Percentiles rank a stretch among this genome's conserved stretches.
These are phyloP conservation scores for Sarcomyxa edulis DNA, from an alignment of 768 basidiomycete genomes.

Conservation along the genomic window DNA sequence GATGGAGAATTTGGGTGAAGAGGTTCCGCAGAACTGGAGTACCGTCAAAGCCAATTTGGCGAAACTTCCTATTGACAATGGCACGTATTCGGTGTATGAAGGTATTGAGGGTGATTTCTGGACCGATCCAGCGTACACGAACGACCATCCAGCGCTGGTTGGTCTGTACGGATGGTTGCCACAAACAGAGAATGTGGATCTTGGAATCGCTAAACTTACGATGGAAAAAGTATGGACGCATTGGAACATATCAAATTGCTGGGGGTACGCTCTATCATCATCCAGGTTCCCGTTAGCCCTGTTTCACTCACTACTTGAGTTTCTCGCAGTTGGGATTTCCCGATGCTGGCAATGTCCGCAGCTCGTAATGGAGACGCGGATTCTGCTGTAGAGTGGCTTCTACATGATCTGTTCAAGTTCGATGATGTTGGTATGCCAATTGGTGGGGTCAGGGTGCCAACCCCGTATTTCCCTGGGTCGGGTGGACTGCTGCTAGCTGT, in stretches of 20 bases:
- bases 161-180: slow-evolving; percentile 58
- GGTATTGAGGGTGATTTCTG: slow-evolving; percentile 49
- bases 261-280: slow-evolving; percentile 33
- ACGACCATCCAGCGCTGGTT: slow-evolving; percentile 53
- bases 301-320: not conserved
- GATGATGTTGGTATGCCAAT: slow-evolving; percentile 60
- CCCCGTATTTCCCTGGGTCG: slow-evolving; percentile 56
- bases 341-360: slow-evolving; percentile 59
- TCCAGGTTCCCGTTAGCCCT: not conserved
- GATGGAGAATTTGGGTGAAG: slow-evolving; percentile 37
- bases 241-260: slow-evolving; percentile 52
- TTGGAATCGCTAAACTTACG: slow-evolving; percentile 40
- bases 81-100: slow-evolving; percentile 50
- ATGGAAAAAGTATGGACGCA: slow-evolving; percentile 47
- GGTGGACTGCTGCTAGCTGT: slow-evolving; percentile 46
- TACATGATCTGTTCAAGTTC: slow-evolving; percentile 49
- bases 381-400: slow-evolving; percentile 48
- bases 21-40: slow-evolving; percentile 36
- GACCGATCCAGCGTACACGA: slow-evolving; percentile 44
- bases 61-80: slow-evolving; percentile 44
- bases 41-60: slow-evolving; percentile 41
- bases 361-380: slow-evolving; percentile 45
- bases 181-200: slow-evolving; percentile 38
- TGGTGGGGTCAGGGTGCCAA: slow-evolving; percentile 48
- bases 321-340: slow-evolving; percentile 50